phyloP scores from a whole-genome alignment of 495 filamentous ascomycete species.

The Chlorociboria aeruginascens region DNA sequence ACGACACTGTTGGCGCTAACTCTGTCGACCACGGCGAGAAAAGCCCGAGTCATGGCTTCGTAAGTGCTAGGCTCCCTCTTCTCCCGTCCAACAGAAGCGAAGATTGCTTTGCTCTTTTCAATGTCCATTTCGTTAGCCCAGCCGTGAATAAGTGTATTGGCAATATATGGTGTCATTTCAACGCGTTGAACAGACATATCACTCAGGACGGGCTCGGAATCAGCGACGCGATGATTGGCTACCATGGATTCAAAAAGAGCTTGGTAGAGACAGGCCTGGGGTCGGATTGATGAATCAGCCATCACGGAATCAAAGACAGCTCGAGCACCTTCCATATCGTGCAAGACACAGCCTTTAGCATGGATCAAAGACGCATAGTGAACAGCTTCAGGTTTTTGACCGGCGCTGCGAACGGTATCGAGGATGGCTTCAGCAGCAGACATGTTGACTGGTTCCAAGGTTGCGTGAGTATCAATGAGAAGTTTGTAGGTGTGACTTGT shows the following conservation, averaged over 20 bases:
- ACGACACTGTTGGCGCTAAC: conserved; percentile 63
- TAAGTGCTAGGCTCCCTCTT: conserved; percentile 97
- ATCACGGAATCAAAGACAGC: conserved; percentile 71
- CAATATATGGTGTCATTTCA: conserved; percentile 92
- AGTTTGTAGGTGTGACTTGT: conserved; percentile 97
- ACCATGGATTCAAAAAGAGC: conserved; percentile 94
- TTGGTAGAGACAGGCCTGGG: conserved; percentile 84
- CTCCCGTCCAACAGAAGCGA: conserved; percentile 54
- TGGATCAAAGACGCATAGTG: conserved; percentile 95
- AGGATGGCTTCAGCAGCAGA: conserved; percentile 76
- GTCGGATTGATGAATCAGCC: conserved; percentile 46
- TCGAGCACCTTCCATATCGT: conserved; percentile 77
- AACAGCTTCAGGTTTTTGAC: conserved; percentile 72
- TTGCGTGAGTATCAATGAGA: conserved; percentile 89
- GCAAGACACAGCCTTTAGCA: conserved; percentile 86
- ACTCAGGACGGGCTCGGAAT: conserved; percentile 59
- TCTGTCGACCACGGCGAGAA: conserved; percentile 69
- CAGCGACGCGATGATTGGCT: conserved; percentile 73
- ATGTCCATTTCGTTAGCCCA: conserved; percentile 85
- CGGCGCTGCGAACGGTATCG: conserved; percentile 60
- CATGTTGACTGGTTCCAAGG: conserved; percentile 88
- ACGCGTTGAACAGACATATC: conserved; percentile 62
- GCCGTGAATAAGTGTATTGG: conserved; percentile 97
- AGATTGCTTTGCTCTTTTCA: conserved; percentile 63
- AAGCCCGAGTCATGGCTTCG: conserved; percentile 95